phyloP scores from a whole-genome alignment of 352 stramenopile genomes.

The Pythium plurisporium region DNA sequence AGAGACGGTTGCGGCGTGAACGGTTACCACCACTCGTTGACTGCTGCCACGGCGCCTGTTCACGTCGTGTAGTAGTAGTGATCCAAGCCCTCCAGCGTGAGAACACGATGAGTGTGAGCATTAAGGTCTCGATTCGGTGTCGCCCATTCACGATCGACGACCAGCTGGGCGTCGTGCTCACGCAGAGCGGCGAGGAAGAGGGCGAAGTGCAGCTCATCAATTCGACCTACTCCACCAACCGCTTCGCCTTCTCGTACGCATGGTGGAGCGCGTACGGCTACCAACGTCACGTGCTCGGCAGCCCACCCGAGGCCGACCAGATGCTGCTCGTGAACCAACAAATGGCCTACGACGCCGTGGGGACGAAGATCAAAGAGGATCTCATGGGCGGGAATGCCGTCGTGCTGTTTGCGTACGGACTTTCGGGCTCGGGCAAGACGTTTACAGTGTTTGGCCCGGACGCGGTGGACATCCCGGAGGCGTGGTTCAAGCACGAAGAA shows the following conservation, averaged over 20 bases:
- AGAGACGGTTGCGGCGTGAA: no score
- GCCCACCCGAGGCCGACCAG: slow-evolving; percentile 52
- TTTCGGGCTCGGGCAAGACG: slow-evolving; percentile 91
- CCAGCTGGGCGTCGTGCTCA: slow-evolving; percentile 89
- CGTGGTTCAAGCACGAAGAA: slow-evolving; percentile 92
- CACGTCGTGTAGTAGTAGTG: no score
- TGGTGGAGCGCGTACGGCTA: slow-evolving; percentile 95
- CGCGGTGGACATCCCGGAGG: slow-evolving; percentile 89
- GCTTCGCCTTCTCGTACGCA: slow-evolving; percentile 91
- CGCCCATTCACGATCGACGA: slow-evolving; percentile 88
- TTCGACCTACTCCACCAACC: slow-evolving; percentile 90
- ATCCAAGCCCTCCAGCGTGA: no score
- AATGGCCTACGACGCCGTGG: slow-evolving; percentile 85
- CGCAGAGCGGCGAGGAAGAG: slow-evolving; percentile 89
- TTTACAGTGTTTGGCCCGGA: slow-evolving; percentile 94
- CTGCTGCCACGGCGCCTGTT: no score
- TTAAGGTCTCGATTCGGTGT: slow-evolving; percentile 87
- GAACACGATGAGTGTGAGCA: slow-evolving; percentile 85
- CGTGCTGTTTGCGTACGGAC: slow-evolving; percentile 92
- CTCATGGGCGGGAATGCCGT: slow-evolving; percentile 90
- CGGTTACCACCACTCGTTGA: not conserved
- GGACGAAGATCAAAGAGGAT: slow-evolving; percentile 91
- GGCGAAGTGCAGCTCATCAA: slow-evolving; percentile 92
- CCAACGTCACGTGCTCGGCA: slow-evolving; percentile 78
- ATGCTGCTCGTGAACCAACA: slow-evolving; percentile 91